A percentile compares a stretch with the other conserved stretches of the same genome.
These are phyloP conservation scores for Fonsecaea nubica DNA, from an alignment of 2,329 filamentous ascomycete genomes.

Conservation along the genomic window DNA sequence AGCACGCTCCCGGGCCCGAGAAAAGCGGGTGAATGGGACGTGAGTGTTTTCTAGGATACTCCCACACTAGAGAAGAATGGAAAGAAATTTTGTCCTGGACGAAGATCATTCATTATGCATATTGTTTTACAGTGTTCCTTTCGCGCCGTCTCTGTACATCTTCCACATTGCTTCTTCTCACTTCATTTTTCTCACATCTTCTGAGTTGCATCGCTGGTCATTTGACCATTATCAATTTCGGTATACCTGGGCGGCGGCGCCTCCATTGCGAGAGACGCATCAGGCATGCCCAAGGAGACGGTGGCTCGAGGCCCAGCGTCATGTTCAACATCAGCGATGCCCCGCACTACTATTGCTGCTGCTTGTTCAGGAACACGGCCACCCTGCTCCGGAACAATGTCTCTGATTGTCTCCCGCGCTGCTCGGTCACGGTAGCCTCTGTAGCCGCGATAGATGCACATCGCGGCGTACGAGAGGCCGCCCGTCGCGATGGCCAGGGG, in stretches of 20 bases:
- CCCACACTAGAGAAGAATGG: not conserved
- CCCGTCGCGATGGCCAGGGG: conserved; percentile 15
- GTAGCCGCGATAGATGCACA: conserved; percentile 7
- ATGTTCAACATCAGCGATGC: not conserved
- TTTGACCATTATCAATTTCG: not conserved
- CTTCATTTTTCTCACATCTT: not conserved
- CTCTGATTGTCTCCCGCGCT: not conserved
- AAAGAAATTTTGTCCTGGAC: not conserved
- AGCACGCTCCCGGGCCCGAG: conserved; percentile 46
- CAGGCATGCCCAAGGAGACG: not conserved
- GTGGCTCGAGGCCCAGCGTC: not conserved
- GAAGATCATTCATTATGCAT: not conserved
- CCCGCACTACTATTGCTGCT: not conserved
- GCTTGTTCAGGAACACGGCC: not conserved
- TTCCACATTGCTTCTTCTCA: not conserved
- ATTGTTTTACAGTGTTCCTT: not conserved
- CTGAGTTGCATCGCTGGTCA: not conserved
- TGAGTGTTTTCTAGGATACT: conserved; percentile 27
- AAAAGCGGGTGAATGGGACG: conserved; percentile 43
- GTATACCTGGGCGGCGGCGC: not conserved
- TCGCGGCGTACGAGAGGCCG: conserved; percentile 7
- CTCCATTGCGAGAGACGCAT: not conserved
- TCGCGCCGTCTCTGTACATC: not conserved
- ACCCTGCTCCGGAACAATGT: not conserved
- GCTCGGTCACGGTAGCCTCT: not conserved